Percentiles rank a stretch among this genome's conserved stretches.
phyloP scores from a whole-genome alignment of 257 asterid species.

The Catharanthus roseus region DNA sequence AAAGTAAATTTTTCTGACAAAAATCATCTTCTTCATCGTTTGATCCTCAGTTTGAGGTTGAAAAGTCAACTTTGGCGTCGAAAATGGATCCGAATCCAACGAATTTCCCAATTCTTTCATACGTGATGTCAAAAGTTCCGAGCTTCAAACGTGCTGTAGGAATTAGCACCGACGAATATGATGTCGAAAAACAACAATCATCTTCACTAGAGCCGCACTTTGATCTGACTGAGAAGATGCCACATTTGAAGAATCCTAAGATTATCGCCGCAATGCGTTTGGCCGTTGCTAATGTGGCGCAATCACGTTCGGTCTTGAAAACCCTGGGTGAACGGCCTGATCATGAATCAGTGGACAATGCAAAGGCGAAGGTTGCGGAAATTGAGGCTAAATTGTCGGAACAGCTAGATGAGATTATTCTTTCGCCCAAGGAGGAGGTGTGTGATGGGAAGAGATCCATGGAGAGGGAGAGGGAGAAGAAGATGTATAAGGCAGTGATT shows the following conservation, averaged over 20 bases:
- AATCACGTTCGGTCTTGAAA: conserved; percentile 60
- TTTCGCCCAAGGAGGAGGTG: conserved; percentile 26
- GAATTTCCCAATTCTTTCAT: conserved; percentile 78
- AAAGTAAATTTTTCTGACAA: neutral
- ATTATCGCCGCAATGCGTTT: conserved; percentile 65
- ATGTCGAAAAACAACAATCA: conserved; percentile 63
- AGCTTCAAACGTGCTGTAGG: conserved; percentile 47
- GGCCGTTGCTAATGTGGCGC: conserved; percentile 72
- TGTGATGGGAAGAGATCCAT: conserved; percentile 14
- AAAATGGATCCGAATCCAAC: conserved; percentile 85
- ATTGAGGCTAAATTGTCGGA: conserved; percentile 37
- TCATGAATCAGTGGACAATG: conserved; percentile 79
- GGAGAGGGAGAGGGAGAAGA: conserved; percentile 45
- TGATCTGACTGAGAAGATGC: conserved; percentile 83
- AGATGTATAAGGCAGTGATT: conserved; percentile 57
- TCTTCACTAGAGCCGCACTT: conserved; percentile 54
- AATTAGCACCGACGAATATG: conserved; percentile 36
- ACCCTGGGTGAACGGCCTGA: conserved; percentile 78
- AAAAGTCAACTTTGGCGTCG: neutral
- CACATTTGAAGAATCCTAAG: conserved; percentile 63
- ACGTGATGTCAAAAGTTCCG: conserved; percentile 71
- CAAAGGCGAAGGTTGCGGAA: conserved; percentile 54
- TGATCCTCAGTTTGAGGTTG: neutral
- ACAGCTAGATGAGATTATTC: conserved; percentile 30
- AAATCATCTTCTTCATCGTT: neutral